Evolutionary conservation across 2,329 filamentous ascomycete species (phyloP).

Genomic region (Fusarium vanettenii): DNA sequence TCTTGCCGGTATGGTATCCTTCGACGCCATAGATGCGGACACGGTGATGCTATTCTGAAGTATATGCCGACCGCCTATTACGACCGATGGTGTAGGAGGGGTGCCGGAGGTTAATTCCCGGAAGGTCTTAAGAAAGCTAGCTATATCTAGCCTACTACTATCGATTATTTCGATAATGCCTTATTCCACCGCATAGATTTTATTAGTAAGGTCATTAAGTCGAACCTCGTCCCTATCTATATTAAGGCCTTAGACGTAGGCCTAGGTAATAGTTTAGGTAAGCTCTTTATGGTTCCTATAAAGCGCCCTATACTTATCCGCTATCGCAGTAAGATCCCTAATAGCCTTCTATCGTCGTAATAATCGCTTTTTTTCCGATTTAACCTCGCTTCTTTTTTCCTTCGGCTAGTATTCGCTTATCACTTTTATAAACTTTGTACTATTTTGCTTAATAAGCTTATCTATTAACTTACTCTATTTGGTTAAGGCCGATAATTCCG

Average conservation of each 20-base stretch:
- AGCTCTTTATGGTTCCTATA: slow-evolving; percentile 58
- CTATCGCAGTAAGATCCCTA: slow-evolving; percentile 53
- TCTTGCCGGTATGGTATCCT: slow-evolving; percentile 46
- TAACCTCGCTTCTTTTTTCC: slow-evolving; percentile 59
- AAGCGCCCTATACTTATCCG: slow-evolving; percentile 56
- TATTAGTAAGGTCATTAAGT: slow-evolving; percentile 60
- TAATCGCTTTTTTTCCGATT: slow-evolving; percentile 61
- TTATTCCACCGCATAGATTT: slow-evolving; percentile 58
- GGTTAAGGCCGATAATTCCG: slow-evolving; percentile 48
- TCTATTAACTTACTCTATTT: slow-evolving; percentile 54
- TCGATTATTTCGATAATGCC: slow-evolving; percentile 55
- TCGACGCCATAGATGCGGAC: slow-evolving; percentile 44
- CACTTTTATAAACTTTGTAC: slow-evolving; percentile 59
- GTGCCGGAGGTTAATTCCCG: slow-evolving; percentile 4
- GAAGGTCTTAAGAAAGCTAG: slow-evolving; percentile 50
- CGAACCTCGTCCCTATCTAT: slow-evolving; percentile 63
- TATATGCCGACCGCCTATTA: slow-evolving; percentile 58
- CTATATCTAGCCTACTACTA: slow-evolving; percentile 58
- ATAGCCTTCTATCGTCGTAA: slow-evolving; percentile 59
- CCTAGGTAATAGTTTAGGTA: slow-evolving; percentile 59
- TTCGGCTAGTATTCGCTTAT: slow-evolving; percentile 60
- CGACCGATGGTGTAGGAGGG: slow-evolving; percentile 43
- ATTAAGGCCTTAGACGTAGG: slow-evolving; percentile 63
- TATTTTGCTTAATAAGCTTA: slow-evolving; percentile 58
- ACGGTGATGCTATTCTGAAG: slow-evolving; percentile 45